Percentiles rank a stretch among this genome's conserved stretches.
Evolutionary conservation across 805 yeast genomes (phyloP).

Genomic region (Alloascoidea africana): DNA sequence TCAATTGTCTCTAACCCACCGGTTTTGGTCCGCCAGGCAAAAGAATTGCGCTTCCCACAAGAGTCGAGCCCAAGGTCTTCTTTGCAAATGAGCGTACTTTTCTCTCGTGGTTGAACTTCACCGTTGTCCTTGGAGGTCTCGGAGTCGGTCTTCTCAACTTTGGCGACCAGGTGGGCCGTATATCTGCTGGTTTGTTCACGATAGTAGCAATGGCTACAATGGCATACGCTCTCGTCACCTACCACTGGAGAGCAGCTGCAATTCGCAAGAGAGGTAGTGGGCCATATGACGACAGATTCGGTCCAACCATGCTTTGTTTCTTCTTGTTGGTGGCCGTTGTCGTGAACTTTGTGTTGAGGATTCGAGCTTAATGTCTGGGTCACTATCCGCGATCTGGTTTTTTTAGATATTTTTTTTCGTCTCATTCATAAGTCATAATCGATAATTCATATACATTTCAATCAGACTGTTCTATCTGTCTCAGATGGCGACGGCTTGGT

Average conservation of each 20-base stretch:
- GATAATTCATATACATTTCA: too few species aligned
- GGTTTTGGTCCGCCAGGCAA: conserved; percentile 28
- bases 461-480: too few species aligned
- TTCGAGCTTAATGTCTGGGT: conserved; percentile 28
- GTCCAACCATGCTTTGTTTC: conserved; percentile 94
- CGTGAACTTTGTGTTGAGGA: conserved; percentile 79
- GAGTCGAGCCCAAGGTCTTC: conserved; percentile 98
- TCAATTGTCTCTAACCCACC: background rate
- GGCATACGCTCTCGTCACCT: conserved; percentile 89
- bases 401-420: too few species aligned
- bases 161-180: conserved; percentile 87
- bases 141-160: conserved; percentile 93
- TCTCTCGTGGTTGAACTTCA: conserved; percentile 95
- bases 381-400: too few species aligned
- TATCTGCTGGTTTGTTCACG: conserved; percentile 89
- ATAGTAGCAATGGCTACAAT: conserved; percentile 95
- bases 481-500: too few species aligned
- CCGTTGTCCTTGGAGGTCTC: conserved; percentile 93
- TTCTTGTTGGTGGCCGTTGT: conserved; percentile 87
- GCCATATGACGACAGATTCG: conserved; percentile 97
- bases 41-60: conserved; percentile 92
- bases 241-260: conserved; percentile 99
- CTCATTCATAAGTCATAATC: too few species aligned
- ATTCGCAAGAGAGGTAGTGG: conserved; percentile 96
- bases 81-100: conserved; percentile 98